Conservation (phyloP, 202 grass and related monocot species). For the Carex arenaria region DNA sequence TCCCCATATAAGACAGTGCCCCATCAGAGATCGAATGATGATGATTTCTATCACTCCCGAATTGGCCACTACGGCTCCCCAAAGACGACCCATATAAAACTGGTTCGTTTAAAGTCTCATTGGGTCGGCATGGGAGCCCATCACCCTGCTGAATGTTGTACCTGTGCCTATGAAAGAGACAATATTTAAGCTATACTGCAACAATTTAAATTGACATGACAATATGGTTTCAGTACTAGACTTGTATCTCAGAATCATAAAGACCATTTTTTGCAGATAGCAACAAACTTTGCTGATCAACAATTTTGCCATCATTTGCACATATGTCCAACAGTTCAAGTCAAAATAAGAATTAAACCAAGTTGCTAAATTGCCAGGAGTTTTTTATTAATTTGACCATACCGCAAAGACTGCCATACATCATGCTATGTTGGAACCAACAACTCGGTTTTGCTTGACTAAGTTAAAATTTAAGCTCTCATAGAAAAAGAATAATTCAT, state of each 20-base stretch:
- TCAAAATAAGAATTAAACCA: not conserved
- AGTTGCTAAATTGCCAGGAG: not conserved
- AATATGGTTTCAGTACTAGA: not conserved
- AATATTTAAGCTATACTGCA: not conserved
- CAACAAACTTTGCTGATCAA: not conserved
- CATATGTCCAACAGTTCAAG: not conserved
- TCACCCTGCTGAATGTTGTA: slow-evolving; percentile 45
- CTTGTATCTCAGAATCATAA: not conserved
- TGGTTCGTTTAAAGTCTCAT: slow-evolving; percentile 51
- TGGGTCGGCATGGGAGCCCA: slow-evolving; percentile 48
- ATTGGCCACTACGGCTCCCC: slow-evolving; percentile 56
- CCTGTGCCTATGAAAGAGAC: not conserved
- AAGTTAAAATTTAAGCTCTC: not conserved
- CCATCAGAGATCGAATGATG: slow-evolving; percentile 96
- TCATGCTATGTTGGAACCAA: not conserved
- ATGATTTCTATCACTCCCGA: slow-evolving; percentile 79
- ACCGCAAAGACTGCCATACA: not conserved
- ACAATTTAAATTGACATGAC: not conserved
- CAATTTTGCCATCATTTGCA: not conserved
- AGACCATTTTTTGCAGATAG: not conserved
- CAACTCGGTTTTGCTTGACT: not conserved
- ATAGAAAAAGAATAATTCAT: not conserved
- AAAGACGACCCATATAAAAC: slow-evolving; percentile 57
- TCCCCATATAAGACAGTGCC: slow-evolving; percentile 84
- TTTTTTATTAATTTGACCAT: not conserved